phyloP scores from a whole-genome alignment of 352 stramenopile genomes.

The Globisporangium camurandrum region DNA sequence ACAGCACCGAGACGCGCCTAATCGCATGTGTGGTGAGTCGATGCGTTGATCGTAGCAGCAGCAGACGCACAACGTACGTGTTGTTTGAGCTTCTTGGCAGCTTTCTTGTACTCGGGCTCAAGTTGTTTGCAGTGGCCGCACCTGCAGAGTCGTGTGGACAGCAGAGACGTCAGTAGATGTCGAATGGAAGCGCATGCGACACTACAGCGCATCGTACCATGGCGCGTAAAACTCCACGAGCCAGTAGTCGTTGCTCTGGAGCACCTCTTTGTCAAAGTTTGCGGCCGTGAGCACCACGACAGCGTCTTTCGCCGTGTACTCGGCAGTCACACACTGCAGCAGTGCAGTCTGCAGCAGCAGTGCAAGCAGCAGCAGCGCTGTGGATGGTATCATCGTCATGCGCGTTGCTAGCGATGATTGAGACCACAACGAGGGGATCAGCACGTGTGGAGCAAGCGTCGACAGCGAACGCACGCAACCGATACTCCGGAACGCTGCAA shows the following conservation, averaged over 20 bases:
- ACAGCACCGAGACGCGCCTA: constrained; percentile 67
- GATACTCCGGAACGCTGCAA: too few relatives aligned
- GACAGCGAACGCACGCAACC: too few relatives aligned
- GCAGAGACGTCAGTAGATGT: not conserved
- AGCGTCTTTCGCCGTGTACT: constrained; percentile 45
- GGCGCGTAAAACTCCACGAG: constrained; percentile 92
- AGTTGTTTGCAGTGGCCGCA: constrained; percentile 90
- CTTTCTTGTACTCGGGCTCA: constrained; percentile 83
- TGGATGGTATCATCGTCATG: not conserved
- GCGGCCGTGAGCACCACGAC: constrained; percentile 73
- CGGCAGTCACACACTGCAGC: constrained; percentile 2
- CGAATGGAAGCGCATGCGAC: not conserved
- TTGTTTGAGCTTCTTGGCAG: constrained; percentile 81
- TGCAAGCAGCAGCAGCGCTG: not conserved
- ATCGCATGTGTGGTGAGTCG: too few relatives aligned
- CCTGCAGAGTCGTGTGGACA: too few relatives aligned
- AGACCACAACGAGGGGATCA: not conserved
- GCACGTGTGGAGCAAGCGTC: not conserved
- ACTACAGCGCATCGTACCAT: constrained; percentile 32
- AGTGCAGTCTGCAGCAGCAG: constrained; percentile 2
- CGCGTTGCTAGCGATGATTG: not conserved
- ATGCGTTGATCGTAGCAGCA: too few relatives aligned
- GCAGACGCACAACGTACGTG: constrained; percentile 23
- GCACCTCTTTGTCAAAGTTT: constrained; percentile 80
- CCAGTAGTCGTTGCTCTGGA: constrained; percentile 80